Conservation (phyloP, 345 rosid species). For the Balakata baccata region DNA sequence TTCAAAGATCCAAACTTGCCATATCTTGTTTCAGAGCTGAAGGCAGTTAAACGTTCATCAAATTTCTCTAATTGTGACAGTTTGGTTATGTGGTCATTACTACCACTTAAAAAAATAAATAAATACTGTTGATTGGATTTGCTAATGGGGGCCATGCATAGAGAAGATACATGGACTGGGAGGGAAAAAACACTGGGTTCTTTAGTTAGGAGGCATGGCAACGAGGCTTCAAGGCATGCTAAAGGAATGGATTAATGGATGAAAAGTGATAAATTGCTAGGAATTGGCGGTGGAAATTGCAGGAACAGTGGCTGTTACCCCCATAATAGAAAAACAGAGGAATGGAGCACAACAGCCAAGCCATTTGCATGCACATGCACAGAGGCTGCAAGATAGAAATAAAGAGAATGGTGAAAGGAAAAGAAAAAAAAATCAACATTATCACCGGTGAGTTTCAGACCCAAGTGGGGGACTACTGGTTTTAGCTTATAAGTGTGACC, state of each 20-base stretch:
- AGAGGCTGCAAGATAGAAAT: background rate
- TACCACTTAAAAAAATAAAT: no score
- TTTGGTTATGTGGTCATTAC: background rate
- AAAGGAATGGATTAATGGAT: conserved; percentile 6
- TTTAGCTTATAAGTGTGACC: conserved; percentile 24
- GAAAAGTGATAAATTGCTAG: conserved; percentile 31
- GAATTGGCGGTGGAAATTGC: conserved; percentile 37
- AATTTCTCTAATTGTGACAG: background rate
- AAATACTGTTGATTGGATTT: background rate
- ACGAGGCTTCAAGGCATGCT: conserved; percentile 13
- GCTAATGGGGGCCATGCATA: conserved; percentile 1
- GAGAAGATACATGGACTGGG: conserved; percentile 3
- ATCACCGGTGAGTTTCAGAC: conserved; percentile 15
- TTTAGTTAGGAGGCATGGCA: conserved; percentile 13
- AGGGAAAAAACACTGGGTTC: conserved; percentile 1
- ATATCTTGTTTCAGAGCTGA: background rate
- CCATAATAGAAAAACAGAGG: conserved; percentile 35
- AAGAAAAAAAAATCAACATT: background rate
- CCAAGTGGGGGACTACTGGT: conserved; percentile 39
- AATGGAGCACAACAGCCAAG: conserved; percentile 19
- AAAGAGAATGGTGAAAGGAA: background rate
- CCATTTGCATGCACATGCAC: conserved; percentile 9
- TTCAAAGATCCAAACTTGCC: background rate
- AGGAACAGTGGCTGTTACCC: conserved; percentile 19
- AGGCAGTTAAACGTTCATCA: background rate